Evolutionary conservation across 495 filamentous ascomycete species (phyloP).

Genomic region (Trichoderma reesei): DNA sequence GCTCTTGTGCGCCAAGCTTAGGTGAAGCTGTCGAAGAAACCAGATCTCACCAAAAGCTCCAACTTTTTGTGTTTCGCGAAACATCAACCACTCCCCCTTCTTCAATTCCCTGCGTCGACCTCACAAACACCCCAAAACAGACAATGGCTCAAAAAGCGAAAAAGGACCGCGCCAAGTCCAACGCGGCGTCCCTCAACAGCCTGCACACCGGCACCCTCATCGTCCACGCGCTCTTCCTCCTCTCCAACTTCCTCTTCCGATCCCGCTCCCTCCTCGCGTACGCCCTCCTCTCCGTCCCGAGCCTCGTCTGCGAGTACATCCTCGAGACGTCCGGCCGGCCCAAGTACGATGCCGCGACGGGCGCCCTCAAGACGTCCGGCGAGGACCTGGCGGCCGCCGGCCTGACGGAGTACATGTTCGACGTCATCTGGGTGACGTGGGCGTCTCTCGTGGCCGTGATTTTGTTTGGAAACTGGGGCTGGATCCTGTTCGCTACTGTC

Average conservation of each 20-base stretch:
- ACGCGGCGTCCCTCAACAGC: conserved; percentile 60
- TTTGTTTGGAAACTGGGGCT: conserved; percentile 64
- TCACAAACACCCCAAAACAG: not conserved
- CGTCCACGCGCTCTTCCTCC: conserved; percentile 63
- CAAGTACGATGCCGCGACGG: conserved; percentile 48
- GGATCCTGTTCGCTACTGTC: conserved; percentile 64
- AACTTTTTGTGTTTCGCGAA: not conserved
- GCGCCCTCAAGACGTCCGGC: conserved; percentile 61
- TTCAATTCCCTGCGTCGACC: not conserved
- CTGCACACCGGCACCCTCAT: conserved; percentile 64
- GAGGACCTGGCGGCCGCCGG: conserved; percentile 85
- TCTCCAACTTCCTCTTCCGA: conserved; percentile 58
- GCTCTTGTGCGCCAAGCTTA: not conserved
- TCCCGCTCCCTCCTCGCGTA: conserved; percentile 62
- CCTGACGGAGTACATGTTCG: conserved; percentile 95
- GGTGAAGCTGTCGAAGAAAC: not conserved
- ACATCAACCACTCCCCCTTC: not conserved
- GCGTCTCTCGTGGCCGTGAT: conserved; percentile 53
- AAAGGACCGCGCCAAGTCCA: conserved; percentile 81
- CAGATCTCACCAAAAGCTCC: conserved; percentile 10
- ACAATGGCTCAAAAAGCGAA: conserved; percentile 78
- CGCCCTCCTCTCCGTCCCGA: conserved; percentile 59
- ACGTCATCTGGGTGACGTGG: conserved; percentile 89
- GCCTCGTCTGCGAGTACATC: conserved; percentile 67
- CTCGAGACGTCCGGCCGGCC: conserved; percentile 79